Base-by-base conservation (phyloP, 371 early-diverging fungal species). In the Mucor ambiguus region DNA sequence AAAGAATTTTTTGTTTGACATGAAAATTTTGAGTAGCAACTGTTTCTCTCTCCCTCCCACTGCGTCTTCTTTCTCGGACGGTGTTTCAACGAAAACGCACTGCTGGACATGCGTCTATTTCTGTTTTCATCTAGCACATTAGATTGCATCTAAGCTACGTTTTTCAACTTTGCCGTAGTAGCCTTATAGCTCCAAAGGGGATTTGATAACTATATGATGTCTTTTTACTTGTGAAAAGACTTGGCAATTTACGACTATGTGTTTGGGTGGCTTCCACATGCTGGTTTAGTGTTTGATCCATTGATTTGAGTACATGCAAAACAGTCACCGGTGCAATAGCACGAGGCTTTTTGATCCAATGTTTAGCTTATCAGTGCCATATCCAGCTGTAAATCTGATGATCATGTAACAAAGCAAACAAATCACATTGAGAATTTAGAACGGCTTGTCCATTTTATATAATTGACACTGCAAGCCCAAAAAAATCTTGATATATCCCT, bases 21-120 rank as follows among this genome's bases (percentile, higher is more conserved):
- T 56, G 56, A 56, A 56, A 56, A 56, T 52, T 52, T 49, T 49
- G 49, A 49, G 26, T 26, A 49, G 49, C 44, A 44, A 44, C 49
- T 52, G 26, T 49, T 14, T 24, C 52, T 52, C 14, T 18, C 41
- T 1, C 35, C 6, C 35, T 33, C 11, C 14, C 37, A 18, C 41
- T 41, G 18, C 41, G 16, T 18, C 41, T 11, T 12, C 26, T 12
- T 14, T 16, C 28, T 52, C 46, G 52, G 52, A 52, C 52, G 52
- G 52, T 26, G 52, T 52, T 52, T 52, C 52, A 52, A 52, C 52
- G 12, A 11, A 12, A 52, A 52, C 14, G 48, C 28, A 52, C 28
- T 28, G 52, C 22, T 14, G 28, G 14, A 26, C 24, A 28, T 26
- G 52, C 28, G 8, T 52, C 11, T 46, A 41, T 46, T 46, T 46